phyloP scores from a whole-genome alignment of 257 asterid species.

The Linaria vulgaris region DNA sequence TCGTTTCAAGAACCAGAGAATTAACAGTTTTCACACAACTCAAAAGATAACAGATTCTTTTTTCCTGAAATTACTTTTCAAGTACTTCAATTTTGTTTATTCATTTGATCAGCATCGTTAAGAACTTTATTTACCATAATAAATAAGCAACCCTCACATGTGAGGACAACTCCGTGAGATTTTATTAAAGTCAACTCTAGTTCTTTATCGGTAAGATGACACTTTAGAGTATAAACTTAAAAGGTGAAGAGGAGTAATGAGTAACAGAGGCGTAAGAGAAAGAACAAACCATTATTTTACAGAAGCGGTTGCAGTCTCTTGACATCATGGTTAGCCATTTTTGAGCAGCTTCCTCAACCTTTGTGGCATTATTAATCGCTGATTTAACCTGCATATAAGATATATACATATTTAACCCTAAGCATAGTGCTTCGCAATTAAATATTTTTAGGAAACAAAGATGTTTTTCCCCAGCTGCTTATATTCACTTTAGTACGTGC shows the following conservation, averaged over 20 bases:
- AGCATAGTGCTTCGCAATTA: too few species aligned
- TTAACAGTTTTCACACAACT: background rate
- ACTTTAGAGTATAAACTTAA: background rate
- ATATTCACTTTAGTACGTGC: too few species aligned
- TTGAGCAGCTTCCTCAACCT: constrained; percentile 63
- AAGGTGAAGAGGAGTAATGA: constrained; percentile 4
- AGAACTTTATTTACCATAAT: background rate
- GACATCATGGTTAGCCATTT: constrained; percentile 78
- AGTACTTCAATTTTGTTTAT: too few species aligned
- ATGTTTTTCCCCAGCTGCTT: too few species aligned
- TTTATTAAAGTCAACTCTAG: too few species aligned
- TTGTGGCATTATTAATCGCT: constrained; percentile 56
- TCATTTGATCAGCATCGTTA: too few species aligned
- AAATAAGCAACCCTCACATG: too few species aligned
- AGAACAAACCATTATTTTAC: constrained; percentile 81
- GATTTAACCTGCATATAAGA: constrained; percentile 55
- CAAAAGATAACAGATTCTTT: background rate
- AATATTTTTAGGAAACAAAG: too few species aligned
- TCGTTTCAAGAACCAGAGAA: background rate
- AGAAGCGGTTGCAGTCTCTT: constrained; percentile 92
- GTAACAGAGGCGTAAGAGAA: background rate
- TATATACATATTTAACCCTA: background rate
- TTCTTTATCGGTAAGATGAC: too few species aligned
- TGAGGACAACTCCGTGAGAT: too few species aligned
- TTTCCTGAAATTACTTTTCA: background rate